Conservation (phyloP, 306 rosid genomes). For the Purshia tridentata region DNA sequence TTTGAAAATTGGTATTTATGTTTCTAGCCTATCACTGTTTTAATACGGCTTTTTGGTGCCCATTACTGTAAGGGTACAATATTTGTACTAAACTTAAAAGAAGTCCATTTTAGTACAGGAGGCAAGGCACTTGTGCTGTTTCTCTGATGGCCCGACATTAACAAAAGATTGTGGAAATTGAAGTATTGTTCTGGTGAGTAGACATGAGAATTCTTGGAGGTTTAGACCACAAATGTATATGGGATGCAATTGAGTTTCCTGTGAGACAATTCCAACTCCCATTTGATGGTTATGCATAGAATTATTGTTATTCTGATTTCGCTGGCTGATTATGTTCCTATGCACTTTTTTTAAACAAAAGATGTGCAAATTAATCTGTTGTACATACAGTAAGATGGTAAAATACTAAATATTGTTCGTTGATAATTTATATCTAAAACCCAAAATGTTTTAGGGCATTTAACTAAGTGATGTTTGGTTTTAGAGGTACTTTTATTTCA, state of each 20-base stretch:
- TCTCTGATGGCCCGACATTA: neutral
- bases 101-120: neutral
- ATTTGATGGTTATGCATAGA: neutral
- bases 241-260: neutral
- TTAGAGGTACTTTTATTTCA: too few relatives aligned
- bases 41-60: neutral
- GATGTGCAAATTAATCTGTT: too few relatives aligned
- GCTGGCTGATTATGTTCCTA: neutral
- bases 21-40: neutral
- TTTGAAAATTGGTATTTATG: slow-evolving; percentile 13
- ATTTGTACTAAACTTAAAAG: neutral
- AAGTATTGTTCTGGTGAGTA: too few relatives aligned
- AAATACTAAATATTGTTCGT: too few relatives aligned
- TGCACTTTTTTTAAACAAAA: neutral
- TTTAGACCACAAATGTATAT: too few relatives aligned
- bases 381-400: too few relatives aligned
- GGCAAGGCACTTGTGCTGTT: neutral
- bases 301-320: neutral
- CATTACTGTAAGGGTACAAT: neutral
- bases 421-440: too few relatives aligned
- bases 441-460: too few relatives aligned
- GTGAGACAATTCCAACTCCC: neutral
- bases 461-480: too few relatives aligned
- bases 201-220: too few relatives aligned
- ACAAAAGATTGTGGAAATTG: too few relatives aligned